Percentiles rank a stretch among this genome's conserved stretches.
These are phyloP conservation scores for Yamadazyma akitaensis DNA, from an alignment of 805 yeast genomes.

Conservation along the genomic window DNA sequence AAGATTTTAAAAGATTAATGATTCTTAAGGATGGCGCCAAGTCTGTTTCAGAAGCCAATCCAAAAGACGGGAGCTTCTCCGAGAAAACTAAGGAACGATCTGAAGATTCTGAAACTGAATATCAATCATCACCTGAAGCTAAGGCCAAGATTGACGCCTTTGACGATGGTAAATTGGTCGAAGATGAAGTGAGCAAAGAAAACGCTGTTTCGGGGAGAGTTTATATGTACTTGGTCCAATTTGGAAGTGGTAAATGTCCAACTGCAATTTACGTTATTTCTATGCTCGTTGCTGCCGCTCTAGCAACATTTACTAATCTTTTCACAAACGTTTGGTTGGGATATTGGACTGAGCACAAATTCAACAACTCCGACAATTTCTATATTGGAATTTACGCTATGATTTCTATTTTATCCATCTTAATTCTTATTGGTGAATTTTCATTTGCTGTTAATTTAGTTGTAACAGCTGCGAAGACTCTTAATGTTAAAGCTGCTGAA, in stretches of 20 bases:
- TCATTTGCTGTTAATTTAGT: conserved; percentile 42
- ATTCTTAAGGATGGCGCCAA: conserved; percentile 13
- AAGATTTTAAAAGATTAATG: conserved; percentile 25
- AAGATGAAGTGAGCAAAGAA: conserved; percentile 33
- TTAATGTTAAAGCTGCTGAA: conserved; percentile 60
- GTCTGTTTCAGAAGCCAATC: neutral
- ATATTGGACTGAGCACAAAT: conserved; percentile 67
- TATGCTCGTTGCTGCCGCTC: neutral
- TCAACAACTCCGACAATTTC: conserved; percentile 45
- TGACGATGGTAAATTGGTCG: conserved; percentile 28
- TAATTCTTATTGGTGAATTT: conserved; percentile 43
- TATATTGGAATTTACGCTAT: conserved; percentile 73
- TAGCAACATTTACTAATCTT: conserved; percentile 49
- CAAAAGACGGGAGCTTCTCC: neutral
- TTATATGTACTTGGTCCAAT: conserved; percentile 30
- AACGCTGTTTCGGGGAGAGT: conserved; percentile 35
- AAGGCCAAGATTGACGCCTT: neutral
- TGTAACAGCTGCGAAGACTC: conserved; percentile 48
- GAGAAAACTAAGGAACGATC: neutral
- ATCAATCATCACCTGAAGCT: neutral
- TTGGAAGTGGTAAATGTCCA: conserved; percentile 29
- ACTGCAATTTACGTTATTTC: neutral
- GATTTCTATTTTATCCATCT: conserved; percentile 48
- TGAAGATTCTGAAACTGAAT: neutral
- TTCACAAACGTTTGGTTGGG: conserved; percentile 77